Conservation (phyloP, 2,329 filamentous ascomycete species). For the Paraphoma sp. region DNA sequence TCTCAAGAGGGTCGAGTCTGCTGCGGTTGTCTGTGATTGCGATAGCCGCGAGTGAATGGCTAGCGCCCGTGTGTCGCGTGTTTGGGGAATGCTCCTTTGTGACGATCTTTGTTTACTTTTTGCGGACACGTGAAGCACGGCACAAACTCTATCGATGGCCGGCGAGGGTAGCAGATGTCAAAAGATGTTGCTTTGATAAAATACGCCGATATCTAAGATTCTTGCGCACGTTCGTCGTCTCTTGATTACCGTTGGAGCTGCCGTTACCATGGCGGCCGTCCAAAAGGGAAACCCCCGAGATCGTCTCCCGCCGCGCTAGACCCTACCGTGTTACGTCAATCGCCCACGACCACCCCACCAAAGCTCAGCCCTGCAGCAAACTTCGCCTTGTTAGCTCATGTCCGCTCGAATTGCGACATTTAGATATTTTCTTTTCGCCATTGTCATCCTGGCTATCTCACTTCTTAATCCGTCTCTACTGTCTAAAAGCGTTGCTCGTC, state of each 20-base stretch:
- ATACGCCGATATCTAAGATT: too few relatives aligned
- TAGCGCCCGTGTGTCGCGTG: neutral
- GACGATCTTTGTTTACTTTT: constrained; percentile 34
- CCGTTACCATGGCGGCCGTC: constrained; percentile 25
- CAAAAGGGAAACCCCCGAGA: constrained; percentile 27
- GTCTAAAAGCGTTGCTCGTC: constrained; percentile 35
- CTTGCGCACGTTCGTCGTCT: neutral
- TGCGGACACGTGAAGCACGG: neutral
- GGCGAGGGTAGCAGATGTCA: neutral
- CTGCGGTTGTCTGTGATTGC: neutral
- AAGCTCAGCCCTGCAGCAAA: constrained; percentile 16
- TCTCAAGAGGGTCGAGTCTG: neutral
- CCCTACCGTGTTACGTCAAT: constrained; percentile 14
- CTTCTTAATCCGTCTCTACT: constrained; percentile 35
- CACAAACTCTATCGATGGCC: neutral
- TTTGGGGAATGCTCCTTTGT: constrained; percentile 10
- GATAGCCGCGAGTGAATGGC: neutral
- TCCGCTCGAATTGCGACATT: constrained; percentile 30
- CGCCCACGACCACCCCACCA: constrained; percentile 21
- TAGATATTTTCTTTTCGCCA: constrained; percentile 38
- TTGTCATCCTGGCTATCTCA: constrained; percentile 43
- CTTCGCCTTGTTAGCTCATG: constrained; percentile 25
- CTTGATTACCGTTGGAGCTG: neutral
- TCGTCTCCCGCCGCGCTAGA: constrained; percentile 11
- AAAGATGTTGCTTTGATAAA: too few relatives aligned